Percentiles rank a stretch among this genome's conserved stretches.
phyloP scores from a whole-genome alignment of 2,329 filamentous ascomycete species.

The Mollisia scopiformis region DNA sequence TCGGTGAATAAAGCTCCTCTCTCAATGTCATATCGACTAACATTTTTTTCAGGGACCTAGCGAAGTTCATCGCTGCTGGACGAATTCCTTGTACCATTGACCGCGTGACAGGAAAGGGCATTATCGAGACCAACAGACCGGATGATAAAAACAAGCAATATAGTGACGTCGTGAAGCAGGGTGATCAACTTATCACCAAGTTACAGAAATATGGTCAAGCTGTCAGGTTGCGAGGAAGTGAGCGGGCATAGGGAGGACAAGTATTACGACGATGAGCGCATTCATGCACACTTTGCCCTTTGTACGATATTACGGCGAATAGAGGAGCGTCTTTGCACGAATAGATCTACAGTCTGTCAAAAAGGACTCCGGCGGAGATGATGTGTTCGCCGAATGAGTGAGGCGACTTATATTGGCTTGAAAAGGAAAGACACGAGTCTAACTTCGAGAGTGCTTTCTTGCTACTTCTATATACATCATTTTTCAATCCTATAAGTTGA shows the following conservation, averaged over 20 bases:
- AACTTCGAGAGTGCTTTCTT: not conserved
- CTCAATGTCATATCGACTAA: slow-evolving; percentile 13
- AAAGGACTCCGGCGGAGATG: not conserved
- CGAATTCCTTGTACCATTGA: slow-evolving; percentile 97
- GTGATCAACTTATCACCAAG: slow-evolving; percentile 97
- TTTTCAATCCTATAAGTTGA: no score
- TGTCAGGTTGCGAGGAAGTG: slow-evolving; percentile 90
- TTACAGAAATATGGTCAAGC: slow-evolving; percentile 99
- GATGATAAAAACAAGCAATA: slow-evolving; percentile 99
- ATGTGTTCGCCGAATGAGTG: not conserved
- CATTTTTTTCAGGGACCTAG: slow-evolving; percentile 70
- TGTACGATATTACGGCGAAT: slow-evolving; percentile 32
- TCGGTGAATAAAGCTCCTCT: slow-evolving; percentile 60
- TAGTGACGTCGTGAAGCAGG: slow-evolving; percentile 95
- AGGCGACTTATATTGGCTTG: no score
- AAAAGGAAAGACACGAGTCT: no score
- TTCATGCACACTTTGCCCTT: slow-evolving; percentile 16
- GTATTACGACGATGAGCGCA: slow-evolving; percentile 2
- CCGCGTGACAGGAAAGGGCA: slow-evolving; percentile 91
- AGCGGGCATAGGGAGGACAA: slow-evolving; percentile 67
- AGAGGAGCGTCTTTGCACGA: slow-evolving; percentile 19
- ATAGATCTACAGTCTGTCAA: slow-evolving; percentile 8
- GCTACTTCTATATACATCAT: not conserved
- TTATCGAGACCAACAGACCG: slow-evolving; percentile 96
- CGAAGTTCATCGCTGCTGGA: slow-evolving; percentile 94